phyloP scores from a whole-genome alignment of 805 yeast genomes.

The Pichia eremophila region DNA sequence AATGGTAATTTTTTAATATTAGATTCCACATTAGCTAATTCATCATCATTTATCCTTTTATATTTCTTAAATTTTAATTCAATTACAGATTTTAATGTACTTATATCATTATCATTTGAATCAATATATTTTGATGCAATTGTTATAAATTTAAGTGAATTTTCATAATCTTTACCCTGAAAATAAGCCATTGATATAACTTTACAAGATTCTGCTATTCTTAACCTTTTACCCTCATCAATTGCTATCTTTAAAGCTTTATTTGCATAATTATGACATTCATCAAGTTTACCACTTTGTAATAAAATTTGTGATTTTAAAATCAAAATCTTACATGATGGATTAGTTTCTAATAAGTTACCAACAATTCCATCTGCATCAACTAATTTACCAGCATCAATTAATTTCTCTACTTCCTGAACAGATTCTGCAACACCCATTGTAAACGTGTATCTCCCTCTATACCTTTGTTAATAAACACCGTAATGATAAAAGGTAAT shows the following conservation, averaged over 20 bases:
- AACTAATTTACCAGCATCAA: constrained; percentile 36
- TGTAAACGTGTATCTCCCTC: too few species aligned
- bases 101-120: constrained; percentile 34
- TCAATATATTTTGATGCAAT: constrained; percentile 35
- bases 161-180: constrained; percentile 31
- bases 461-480: too few species aligned
- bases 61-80: constrained; percentile 24
- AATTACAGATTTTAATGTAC: constrained; percentile 38
- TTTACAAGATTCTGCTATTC: constrained; percentile 40
- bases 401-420: constrained; percentile 30
- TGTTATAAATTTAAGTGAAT: constrained; percentile 33
- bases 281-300: constrained; percentile 37
- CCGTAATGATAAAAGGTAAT: too few species aligned
- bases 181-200: constrained; percentile 40
- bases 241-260: constrained; percentile 36
- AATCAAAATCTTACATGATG: constrained; percentile 37
- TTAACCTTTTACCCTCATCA: constrained; percentile 35
- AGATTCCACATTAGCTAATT: constrained; percentile 1
- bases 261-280: constrained; percentile 37
- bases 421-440: constrained; percentile 16
- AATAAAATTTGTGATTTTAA: constrained; percentile 43
- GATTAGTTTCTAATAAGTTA: constrained; percentile 30
- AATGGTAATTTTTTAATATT: not conserved
- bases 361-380: constrained; percentile 36
- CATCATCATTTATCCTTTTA: constrained; percentile 22